These are phyloP conservation scores for Cinnamomum chago DNA, from an alignment of 164 flowering plant species.

Conservation along the genomic window DNA sequence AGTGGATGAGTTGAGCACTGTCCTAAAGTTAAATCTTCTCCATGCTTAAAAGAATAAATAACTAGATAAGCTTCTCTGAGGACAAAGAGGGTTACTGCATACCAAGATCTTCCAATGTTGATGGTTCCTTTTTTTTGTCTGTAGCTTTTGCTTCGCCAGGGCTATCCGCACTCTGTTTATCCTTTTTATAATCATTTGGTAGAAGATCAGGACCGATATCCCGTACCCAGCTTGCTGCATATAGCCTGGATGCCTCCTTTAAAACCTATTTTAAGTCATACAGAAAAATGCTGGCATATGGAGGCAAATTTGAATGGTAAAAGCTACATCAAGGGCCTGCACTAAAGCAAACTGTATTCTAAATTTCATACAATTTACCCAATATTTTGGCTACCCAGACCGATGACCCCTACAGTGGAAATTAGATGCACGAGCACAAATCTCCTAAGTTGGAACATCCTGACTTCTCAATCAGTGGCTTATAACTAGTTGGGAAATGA, in stretches of 20 bases:
- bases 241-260: conserved; percentile 75
- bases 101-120: conserved; percentile 87
- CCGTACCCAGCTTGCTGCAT: conserved; percentile 91
- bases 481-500: background rate
- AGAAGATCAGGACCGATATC: conserved; percentile 90
- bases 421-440: background rate
- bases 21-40: background rate
- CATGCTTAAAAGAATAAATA: background rate
- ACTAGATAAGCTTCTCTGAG: background rate
- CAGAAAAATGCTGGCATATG: background rate
- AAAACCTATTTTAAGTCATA: conserved; percentile 40
- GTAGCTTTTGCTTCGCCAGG: conserved; percentile 16
- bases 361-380: too few relatives aligned
- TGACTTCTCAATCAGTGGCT: background rate
- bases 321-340: background rate
- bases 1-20: background rate
- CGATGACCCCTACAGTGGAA: background rate
- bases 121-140: conserved; percentile 51
- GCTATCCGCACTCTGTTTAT: conserved; percentile 25
- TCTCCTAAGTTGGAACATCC: background rate
- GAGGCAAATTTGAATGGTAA: background rate
- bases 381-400: background rate
- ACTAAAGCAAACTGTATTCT: background rate
- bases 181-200: conserved; percentile 59
- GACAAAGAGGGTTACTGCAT: conserved; percentile 9